Evolutionary conservation across 305 asterid genomes (phyloP).

Genomic region (Caryopteris hybrid): DNA sequence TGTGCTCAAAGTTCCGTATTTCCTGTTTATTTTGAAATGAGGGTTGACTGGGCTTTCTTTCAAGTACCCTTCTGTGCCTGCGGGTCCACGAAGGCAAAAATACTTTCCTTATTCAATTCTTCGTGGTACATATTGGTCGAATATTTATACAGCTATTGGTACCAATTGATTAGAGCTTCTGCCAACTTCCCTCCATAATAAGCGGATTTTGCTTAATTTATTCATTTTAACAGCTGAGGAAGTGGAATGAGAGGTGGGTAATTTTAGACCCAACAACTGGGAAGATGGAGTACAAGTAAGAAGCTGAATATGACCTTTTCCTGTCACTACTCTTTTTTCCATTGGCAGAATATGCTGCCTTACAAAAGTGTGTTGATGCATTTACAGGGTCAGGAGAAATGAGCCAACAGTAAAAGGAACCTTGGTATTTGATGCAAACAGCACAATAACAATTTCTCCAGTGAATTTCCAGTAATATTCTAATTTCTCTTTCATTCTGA

Average conservation of each 20-base stretch:
- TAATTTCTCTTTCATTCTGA: conserved; percentile 14
- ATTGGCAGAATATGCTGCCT: conserved; percentile 12
- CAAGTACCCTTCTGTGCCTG: not conserved
- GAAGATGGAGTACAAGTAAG: conserved; percentile 98
- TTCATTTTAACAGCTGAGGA: conserved; percentile 61
- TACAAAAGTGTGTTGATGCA: conserved; percentile 19
- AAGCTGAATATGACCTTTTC: conserved; percentile 7
- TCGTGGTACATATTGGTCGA: conserved; percentile 6
- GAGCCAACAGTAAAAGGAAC: conserved; percentile 90
- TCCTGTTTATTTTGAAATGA: not conserved
- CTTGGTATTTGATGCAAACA: conserved; percentile 81
- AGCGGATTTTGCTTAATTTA: not conserved
- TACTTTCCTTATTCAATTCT: not conserved
- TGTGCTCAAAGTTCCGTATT: not conserved
- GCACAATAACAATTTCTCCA: conserved; percentile 90
- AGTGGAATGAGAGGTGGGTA: conserved; percentile 99
- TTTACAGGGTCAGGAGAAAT: conserved; percentile 74
- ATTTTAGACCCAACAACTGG: conserved; percentile 97
- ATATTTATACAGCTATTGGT: not conserved
- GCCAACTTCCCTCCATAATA: conserved; percentile 7
- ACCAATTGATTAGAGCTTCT: conserved; percentile 1
- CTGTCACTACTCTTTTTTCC: not conserved
- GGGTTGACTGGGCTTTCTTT: not conserved
- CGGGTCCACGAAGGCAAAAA: not conserved
- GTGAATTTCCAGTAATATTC: conserved; percentile 89